A percentile compares a stretch with the other conserved stretches of the same genome.
Evolutionary conservation across 2,329 filamentous ascomycete genomes (phyloP).

Genomic region (Endoconidiophora laricicola): DNA sequence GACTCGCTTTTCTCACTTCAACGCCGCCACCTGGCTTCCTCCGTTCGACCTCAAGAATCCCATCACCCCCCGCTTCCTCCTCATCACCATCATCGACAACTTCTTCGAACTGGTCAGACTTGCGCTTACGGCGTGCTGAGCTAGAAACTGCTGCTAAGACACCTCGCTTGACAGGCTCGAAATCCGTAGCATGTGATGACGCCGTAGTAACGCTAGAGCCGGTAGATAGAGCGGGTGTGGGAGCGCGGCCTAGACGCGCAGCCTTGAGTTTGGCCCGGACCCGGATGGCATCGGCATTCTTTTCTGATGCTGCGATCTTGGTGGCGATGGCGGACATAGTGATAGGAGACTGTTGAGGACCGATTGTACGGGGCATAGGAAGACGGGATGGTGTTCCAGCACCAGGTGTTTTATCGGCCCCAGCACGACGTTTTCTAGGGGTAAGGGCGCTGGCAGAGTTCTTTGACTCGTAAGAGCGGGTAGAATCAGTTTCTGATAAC

Average conservation of each 20-base stretch:
- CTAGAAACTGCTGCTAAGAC: conserved; percentile 10
- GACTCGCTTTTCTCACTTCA: neutral
- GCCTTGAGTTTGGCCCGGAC: conserved; percentile 46
- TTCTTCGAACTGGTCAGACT: conserved; percentile 11
- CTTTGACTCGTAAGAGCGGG: conserved; percentile 2
- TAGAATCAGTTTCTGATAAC: conserved; percentile 5
- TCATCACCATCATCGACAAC: conserved; percentile 11
- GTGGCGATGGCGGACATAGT: conserved; percentile 46
- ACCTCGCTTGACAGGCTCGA: conserved; percentile 24
- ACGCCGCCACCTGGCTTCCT: no score
- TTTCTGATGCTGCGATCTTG: conserved; percentile 46
- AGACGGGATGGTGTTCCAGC: conserved; percentile 19
- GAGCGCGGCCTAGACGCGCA: conserved; percentile 23
- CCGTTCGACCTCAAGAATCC: no score
- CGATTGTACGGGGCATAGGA: conserved; percentile 22
- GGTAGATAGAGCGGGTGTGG: neutral
- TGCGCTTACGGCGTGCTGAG: conserved; percentile 14
- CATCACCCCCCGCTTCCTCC: conserved; percentile 7
- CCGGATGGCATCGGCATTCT: conserved; percentile 45
- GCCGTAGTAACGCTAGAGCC: neutral
- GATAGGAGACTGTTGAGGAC: conserved; percentile 36
- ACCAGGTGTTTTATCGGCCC: conserved; percentile 11
- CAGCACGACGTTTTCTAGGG: conserved; percentile 1
- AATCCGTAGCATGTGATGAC: conserved; percentile 15
- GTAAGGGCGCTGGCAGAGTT: neutral